These are phyloP conservation scores for Plasmopara viticola DNA, from an alignment of 352 stramenopile genomes.

Conservation along the genomic window DNA sequence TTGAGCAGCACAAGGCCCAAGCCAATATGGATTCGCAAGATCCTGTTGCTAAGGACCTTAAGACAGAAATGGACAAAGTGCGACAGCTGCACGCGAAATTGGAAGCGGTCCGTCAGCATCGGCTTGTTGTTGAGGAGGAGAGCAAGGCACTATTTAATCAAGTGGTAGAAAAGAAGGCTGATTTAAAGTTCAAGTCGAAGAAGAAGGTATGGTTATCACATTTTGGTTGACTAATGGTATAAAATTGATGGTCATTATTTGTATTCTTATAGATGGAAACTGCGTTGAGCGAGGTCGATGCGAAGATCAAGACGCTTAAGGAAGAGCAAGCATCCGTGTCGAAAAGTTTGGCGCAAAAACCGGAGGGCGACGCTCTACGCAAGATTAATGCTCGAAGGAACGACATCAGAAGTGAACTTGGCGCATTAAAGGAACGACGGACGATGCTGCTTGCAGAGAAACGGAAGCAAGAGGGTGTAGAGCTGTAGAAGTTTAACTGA, in stretches of 20 bases:
- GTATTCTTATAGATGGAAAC: conserved; percentile 51
- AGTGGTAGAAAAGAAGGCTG: conserved; percentile 86
- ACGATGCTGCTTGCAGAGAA: conserved; percentile 75
- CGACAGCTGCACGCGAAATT: conserved; percentile 78
- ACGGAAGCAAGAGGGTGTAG: conserved; percentile 70
- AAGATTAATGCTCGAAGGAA: conserved; percentile 80
- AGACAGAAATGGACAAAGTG: conserved; percentile 83
- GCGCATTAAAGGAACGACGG: conserved; percentile 73
- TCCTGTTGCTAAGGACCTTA: conserved; percentile 73
- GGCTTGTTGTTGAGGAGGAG: conserved; percentile 80
- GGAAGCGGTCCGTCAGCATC: conserved; percentile 79
- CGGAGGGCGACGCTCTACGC: conserved; percentile 69
- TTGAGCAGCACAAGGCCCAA: conserved; percentile 77
- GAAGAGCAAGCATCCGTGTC: conserved; percentile 72
- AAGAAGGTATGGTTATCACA: conserved; percentile 50
- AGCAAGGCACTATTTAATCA: conserved; percentile 87
- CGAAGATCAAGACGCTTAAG: conserved; percentile 76
- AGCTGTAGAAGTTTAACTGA: conserved; percentile 28
- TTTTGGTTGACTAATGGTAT: background rate
- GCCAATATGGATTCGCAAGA: conserved; percentile 66
- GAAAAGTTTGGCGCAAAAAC: conserved; percentile 67
- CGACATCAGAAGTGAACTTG: conserved; percentile 80
- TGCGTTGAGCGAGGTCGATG: conserved; percentile 73
- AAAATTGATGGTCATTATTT: conserved; percentile 3
- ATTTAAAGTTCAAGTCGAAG: conserved; percentile 86